These are phyloP conservation scores for Begonia peltatifolia DNA, from an alignment of 306 rosid genomes.

Conservation along the genomic window DNA sequence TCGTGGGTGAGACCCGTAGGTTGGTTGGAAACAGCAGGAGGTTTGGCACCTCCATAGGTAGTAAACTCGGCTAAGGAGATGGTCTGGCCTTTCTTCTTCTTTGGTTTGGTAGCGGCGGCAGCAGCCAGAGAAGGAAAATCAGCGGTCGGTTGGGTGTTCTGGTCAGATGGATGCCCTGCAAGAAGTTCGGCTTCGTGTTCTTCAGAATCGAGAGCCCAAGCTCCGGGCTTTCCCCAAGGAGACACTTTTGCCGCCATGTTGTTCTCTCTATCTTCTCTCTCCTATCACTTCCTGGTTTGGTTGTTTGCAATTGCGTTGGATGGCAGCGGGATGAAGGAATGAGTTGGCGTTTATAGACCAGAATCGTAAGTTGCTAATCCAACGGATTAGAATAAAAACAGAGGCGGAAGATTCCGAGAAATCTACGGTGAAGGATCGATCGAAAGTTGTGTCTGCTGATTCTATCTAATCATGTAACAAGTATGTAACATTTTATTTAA, in stretches of 20 bases:
- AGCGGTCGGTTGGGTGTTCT: constrained; percentile 7
- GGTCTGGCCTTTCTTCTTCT: constrained; percentile 74
- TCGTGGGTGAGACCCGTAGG: constrained; percentile 10
- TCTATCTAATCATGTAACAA: too few relatives aligned
- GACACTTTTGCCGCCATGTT: constrained; percentile 84
- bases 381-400: not conserved
- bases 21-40: constrained; percentile 4
- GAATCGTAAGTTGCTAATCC: not conserved
- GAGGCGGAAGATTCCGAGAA: not conserved
- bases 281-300: not conserved
- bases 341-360: too few relatives aligned
- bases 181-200: constrained; percentile 56
- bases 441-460: too few relatives aligned
- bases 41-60: constrained; percentile 22
- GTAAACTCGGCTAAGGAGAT: constrained; percentile 47
- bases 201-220: constrained; percentile 85
- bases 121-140: constrained; percentile 78
- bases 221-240: constrained; percentile 86
- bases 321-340: not conserved
- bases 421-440: not conserved
- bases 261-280: not conserved
- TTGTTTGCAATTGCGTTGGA: constrained; percentile 17
- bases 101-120: constrained; percentile 59
- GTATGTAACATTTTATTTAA: too few relatives aligned
- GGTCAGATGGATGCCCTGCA: not conserved